Base-by-base conservation (phyloP, 2,329 filamentous ascomycete species). In the Amesomyces nigricolor region DNA sequence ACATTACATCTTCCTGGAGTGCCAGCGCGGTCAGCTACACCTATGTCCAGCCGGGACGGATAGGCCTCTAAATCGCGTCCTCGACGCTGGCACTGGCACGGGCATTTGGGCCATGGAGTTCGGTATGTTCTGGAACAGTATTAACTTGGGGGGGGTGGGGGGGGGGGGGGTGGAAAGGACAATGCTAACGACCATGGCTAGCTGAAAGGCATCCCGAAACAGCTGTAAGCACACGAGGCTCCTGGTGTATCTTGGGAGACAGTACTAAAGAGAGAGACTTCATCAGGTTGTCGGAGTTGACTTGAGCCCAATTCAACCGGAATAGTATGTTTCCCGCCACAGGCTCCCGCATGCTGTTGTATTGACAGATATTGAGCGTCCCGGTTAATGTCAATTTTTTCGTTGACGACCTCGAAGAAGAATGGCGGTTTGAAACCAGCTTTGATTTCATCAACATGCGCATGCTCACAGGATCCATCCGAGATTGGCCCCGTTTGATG, bases 301-400 rank as follows among this genome's bases (percentile, higher is more conserved):
- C 58, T 62, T 73, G 14, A 68, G 67, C 39, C 66, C 67, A 14
- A 70, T 70, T 43, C 68, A 71, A 51, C 67, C 67, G 6, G 53
- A 55, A 13, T 68, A 51, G 58, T 59, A 46, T 26, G 51, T 47
- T 19, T 11, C 39, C 39, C 48, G 3, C 32, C 26, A 30, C 19
- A 4, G 10, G 14, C 5, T 32, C 13, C 14, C 22, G 10, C 10
- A 26, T 26, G 22, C 22, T 26, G 22, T 26, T 3, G 14, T 46
- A 16, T 26, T 46, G 22, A 46, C 22, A 19, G 22, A 16, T 13
- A 11, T 11, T 10, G 17, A 59, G 73, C 70, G 38, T 60, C 26
- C 56, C 60, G 5, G 53, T 56, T n/a, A 61, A 62, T 43, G 26
- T 48, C 26, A 22, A 43, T 8, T 62, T 61, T 47, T 51, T 66